Evolutionary conservation across 768 basidiomycete genomes (phyloP).

Genomic region (Lyophyllum decastes): DNA sequence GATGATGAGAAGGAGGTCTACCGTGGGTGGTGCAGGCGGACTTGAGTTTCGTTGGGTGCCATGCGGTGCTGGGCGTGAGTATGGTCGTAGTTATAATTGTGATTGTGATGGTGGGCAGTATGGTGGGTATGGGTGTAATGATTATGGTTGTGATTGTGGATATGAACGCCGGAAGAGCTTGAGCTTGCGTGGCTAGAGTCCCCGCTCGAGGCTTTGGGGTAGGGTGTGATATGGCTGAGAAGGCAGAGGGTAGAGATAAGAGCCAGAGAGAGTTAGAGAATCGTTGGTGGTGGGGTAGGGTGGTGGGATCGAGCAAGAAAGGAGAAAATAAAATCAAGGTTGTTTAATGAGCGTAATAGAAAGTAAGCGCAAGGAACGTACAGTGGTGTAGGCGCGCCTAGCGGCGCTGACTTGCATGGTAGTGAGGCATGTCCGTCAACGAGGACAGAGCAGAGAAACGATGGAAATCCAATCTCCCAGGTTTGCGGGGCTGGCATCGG

Average conservation of each 20-base stretch:
- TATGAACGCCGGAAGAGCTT: conserved; percentile 11
- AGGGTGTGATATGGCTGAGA: conserved; percentile 15
- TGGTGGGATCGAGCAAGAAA: background rate
- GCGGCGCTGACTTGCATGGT: conserved; percentile 3
- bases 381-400: conserved; percentile 13
- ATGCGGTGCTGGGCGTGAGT: background rate
- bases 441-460: conserved; percentile 7
- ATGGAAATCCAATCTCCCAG: conserved; percentile 20
- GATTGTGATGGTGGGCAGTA: background rate
- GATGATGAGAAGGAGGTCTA: conserved; percentile 1
- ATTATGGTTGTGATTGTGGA: background rate
- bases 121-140: background rate
- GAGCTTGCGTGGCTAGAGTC: conserved; percentile 9
- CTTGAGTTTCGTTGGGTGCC: background rate
- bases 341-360: background rate
- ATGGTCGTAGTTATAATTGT: background rate
- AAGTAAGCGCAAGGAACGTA: conserved; percentile 4
- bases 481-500: conserved; percentile 7
- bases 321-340: conserved; percentile 7
- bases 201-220: conserved; percentile 13
- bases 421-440: background rate
- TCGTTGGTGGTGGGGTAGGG: background rate
- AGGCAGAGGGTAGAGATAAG: background rate
- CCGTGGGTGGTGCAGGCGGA: background rate
- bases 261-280: background rate